These are phyloP conservation scores for Xylaria venustula DNA, from an alignment of 495 filamentous ascomycete genomes.

Conservation along the genomic window DNA sequence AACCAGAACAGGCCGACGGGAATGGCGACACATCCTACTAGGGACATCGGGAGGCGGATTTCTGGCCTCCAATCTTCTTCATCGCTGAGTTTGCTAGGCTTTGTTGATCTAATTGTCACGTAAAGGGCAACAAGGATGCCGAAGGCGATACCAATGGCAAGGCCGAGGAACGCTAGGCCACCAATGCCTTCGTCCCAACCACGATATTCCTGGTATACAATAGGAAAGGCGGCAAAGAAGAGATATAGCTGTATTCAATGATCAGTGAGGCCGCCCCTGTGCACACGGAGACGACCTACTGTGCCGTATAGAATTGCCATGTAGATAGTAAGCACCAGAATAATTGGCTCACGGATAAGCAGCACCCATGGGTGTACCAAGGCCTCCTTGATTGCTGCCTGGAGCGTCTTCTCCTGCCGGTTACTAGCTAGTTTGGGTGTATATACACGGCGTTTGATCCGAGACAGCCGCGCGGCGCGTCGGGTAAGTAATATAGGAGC, in stretches of 20 bases:
- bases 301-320: constrained; percentile 79
- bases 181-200: constrained; percentile 69
- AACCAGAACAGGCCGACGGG: constrained; percentile 62
- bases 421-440: constrained; percentile 55
- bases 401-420: constrained; percentile 49
- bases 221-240: constrained; percentile 84
- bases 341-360: constrained; percentile 79
- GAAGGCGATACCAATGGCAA: constrained; percentile 71
- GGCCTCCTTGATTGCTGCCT: constrained; percentile 48
- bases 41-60: constrained; percentile 51
- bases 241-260: too few relatives aligned
- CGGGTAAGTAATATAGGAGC: constrained; percentile 64
- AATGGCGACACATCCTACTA: too few relatives aligned
- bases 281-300: too few relatives aligned
- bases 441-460: constrained; percentile 66
- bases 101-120: too few relatives aligned
- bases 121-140: constrained; percentile 69
- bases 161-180: constrained; percentile 82
- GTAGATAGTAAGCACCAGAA: constrained; percentile 72
- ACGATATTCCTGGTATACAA: constrained; percentile 73
- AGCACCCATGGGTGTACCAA: constrained; percentile 72
- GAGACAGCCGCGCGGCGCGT: constrained; percentile 65
- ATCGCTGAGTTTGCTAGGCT: constrained; percentile 71
- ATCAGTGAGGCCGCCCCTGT: too few relatives aligned
- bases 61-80: constrained; percentile 64